A percentile compares a stretch with the other conserved stretches of the same genome.
Evolutionary conservation across 208 protist genomes (phyloP).

Genomic region (Strigomonas culicis): DNA sequence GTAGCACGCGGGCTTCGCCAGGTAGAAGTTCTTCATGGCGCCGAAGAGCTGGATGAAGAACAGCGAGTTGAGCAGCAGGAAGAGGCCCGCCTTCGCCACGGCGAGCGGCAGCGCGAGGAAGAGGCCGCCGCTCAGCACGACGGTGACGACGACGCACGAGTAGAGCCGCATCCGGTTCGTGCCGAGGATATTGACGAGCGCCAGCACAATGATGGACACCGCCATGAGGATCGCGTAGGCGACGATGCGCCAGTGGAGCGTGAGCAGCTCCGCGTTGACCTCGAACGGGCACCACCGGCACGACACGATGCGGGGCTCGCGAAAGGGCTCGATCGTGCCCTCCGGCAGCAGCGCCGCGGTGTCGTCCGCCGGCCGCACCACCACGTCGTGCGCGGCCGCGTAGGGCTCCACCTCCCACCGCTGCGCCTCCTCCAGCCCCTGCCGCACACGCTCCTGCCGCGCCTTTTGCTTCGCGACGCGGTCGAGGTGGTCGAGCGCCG

Average conservation of each 20-base stretch:
- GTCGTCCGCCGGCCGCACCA: not conserved
- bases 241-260: conserved; percentile 23
- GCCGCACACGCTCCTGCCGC: too few species aligned
- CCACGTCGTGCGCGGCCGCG: too few species aligned
- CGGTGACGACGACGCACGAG: conserved; percentile 9
- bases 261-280: conserved; percentile 31
- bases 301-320: conserved; percentile 4
- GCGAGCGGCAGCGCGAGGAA: conserved; percentile 31
- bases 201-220: conserved; percentile 19
- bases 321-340: not conserved
- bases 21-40: conserved; percentile 38
- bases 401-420: too few species aligned
- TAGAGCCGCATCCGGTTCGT: conserved; percentile 18
- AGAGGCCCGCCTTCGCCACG: conserved; percentile 37
- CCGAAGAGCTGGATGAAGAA: conserved; percentile 37
- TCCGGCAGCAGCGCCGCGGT: too few species aligned
- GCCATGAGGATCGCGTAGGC: conserved; percentile 35
- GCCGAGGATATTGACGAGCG: conserved; percentile 24
- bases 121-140: conserved; percentile 16
- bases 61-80: conserved; percentile 23
- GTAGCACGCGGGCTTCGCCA: conserved; percentile 19
- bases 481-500: conserved; percentile 45
- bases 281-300: conserved; percentile 30
- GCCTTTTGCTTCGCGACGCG: conserved; percentile 27
- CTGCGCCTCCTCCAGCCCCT: too few species aligned